These are phyloP conservation scores for Rhizoclosmatium sp. DNA, from an alignment of 192 early-diverging fungal species.

Conservation along the genomic window DNA sequence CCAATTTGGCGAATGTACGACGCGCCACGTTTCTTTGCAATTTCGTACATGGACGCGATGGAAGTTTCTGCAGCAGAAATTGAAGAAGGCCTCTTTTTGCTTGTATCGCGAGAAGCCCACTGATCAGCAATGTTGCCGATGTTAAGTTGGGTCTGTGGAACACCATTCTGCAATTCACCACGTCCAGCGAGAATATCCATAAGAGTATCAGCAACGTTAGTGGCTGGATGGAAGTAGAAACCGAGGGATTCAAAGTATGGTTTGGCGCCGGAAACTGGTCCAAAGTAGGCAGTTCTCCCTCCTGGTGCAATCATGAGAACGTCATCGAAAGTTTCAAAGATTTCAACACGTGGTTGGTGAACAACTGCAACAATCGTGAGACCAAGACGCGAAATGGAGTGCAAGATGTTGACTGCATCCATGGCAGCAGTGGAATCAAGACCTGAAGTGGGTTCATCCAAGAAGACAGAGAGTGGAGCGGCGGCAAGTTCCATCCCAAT, in stretches of 20 bases:
- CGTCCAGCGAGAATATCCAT: constrained; percentile 55
- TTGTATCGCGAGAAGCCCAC: background rate
- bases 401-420: constrained; percentile 68
- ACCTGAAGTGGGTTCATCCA: constrained; percentile 86
- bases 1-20: constrained; percentile 42
- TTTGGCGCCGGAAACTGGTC: constrained; percentile 41
- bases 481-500: constrained; percentile 88
- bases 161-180: constrained; percentile 17
- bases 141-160: background rate
- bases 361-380: constrained; percentile 73
- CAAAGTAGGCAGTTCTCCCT: constrained; percentile 82
- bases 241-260: constrained; percentile 52
- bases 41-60: constrained; percentile 16
- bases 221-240: constrained; percentile 28
- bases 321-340: constrained; percentile 89
- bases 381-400: constrained; percentile 62
- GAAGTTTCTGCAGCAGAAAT: background rate
- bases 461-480: constrained; percentile 81
- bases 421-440: constrained; percentile 71
- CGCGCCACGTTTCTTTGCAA: constrained; percentile 41
- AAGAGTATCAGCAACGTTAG: constrained; percentile 45
- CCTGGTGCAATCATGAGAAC: constrained; percentile 80
- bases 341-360: constrained; percentile 71
- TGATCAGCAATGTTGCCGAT: background rate
- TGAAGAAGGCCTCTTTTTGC: background rate